A percentile compares a stretch with the other conserved stretches of the same genome.
These are phyloP conservation scores for Phaeosphaeria sp. DNA, from an alignment of 2,329 filamentous ascomycete species.

Conservation along the genomic window DNA sequence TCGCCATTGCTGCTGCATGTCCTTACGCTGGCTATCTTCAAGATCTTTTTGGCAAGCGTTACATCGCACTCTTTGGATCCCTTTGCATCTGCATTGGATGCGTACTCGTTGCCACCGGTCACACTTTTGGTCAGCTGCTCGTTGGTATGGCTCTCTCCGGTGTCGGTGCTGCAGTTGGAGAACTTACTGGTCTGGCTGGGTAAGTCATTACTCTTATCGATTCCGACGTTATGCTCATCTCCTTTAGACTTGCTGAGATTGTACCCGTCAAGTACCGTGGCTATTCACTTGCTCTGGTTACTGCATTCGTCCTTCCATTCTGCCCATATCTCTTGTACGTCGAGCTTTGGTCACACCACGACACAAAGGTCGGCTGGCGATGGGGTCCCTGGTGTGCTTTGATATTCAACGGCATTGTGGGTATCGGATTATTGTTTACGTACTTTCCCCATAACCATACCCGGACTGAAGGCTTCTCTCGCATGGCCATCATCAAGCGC, in stretches of 20 bases:
- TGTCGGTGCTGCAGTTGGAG: slow-evolving; percentile 43
- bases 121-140: slow-evolving; percentile 42
- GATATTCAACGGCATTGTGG: slow-evolving; percentile 41
- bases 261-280: slow-evolving; percentile 44
- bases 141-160: slow-evolving; percentile 44
- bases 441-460: slow-evolving; percentile 43
- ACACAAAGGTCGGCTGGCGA: slow-evolving; percentile 35
- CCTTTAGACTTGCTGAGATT: slow-evolving; percentile 37
- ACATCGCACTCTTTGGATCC: slow-evolving; percentile 43
- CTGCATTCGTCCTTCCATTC: slow-evolving; percentile 45
- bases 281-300: slow-evolving; percentile 41
- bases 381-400: slow-evolving; percentile 45
- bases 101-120: slow-evolving; percentile 34
- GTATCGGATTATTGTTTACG: slow-evolving; percentile 36
- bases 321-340: slow-evolving; percentile 42
- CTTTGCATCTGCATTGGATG: slow-evolving; percentile 39
- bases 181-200: slow-evolving; percentile 46
- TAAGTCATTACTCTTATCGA: slow-evolving; percentile 11
- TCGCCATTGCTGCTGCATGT: slow-evolving; percentile 43
- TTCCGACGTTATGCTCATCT: slow-evolving; percentile 1
- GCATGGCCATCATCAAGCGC: slow-evolving; percentile 35
- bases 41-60: slow-evolving; percentile 45
- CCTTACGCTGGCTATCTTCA: slow-evolving; percentile 46
- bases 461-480: slow-evolving; percentile 41
- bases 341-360: slow-evolving; percentile 36